Percentiles rank a stretch among this genome's conserved stretches.
phyloP scores from a whole-genome alignment of 176 grass and related monocot species.

The bread wheat (Triticum aestivum) region DNA sequence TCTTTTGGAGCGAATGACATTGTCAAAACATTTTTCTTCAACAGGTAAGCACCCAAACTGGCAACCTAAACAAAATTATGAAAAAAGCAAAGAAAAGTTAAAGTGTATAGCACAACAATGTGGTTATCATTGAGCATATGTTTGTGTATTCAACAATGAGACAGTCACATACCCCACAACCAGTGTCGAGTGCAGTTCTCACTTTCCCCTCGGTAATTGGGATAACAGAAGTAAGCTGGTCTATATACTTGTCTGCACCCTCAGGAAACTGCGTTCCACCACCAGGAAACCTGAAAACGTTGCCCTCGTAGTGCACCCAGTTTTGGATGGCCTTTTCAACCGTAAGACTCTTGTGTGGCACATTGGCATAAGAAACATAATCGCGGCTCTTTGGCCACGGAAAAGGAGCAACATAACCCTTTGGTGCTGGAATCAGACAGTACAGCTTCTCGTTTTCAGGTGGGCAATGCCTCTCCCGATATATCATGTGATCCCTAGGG shows the following conservation, averaged over 20 bases:
- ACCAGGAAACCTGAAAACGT: constrained; percentile 85
- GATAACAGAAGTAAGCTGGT: constrained; percentile 67
- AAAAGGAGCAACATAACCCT: constrained; percentile 70
- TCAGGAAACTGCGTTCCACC: constrained; percentile 84
- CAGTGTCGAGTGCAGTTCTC: constrained; percentile 84
- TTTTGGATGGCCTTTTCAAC: constrained; percentile 93
- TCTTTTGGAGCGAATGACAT: constrained; percentile 92
- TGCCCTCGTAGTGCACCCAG: constrained; percentile 85
- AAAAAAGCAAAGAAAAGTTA: constrained; percentile 3
- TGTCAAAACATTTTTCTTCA: constrained; percentile 74
- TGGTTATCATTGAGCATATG: background rate
- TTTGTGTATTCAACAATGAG: background rate
- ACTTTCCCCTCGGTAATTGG: constrained; percentile 62
- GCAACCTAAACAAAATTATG: constrained; percentile 64
- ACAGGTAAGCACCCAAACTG: constrained; percentile 81
- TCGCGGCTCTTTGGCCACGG: constrained; percentile 83
- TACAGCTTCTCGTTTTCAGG: constrained; percentile 55
- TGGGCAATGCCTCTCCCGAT: constrained; percentile 85
- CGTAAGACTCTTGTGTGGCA: constrained; percentile 79
- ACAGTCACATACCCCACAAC: constrained; percentile 70
- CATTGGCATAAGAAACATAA: constrained; percentile 74
- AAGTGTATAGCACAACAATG: constrained; percentile 1
- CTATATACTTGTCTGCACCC: constrained; percentile 80
- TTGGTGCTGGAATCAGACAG: constrained; percentile 81
- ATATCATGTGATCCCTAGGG: constrained; percentile 65